phyloP scores from a whole-genome alignment of 345 rosid species.

The Clarkia xantiana region DNA sequence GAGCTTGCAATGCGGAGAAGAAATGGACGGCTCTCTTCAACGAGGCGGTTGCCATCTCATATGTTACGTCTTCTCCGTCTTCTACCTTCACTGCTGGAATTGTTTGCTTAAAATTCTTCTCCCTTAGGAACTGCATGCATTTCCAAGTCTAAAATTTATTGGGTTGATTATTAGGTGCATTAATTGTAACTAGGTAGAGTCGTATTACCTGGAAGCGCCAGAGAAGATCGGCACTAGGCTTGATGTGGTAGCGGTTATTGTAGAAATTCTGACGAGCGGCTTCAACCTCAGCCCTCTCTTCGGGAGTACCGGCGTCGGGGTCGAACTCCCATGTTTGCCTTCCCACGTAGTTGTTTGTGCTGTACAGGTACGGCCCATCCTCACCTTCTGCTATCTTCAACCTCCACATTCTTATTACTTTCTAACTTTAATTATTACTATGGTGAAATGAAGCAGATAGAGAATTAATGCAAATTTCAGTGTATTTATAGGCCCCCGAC shows the following conservation, averaged over 20 bases:
- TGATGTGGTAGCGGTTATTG: constrained; percentile 11
- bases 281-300: constrained; percentile 10
- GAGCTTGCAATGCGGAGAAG: constrained; percentile 27
- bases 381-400: constrained; percentile 15
- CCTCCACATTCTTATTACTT: constrained; percentile 25
- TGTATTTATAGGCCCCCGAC: no score
- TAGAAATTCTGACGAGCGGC: constrained; percentile 16
- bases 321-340: constrained; percentile 20
- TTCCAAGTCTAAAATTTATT: no score
- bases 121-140: constrained; percentile 16
- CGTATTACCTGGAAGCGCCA: constrained; percentile 18
- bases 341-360: constrained; percentile 15
- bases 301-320: constrained; percentile 11
- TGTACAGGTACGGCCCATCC: constrained; percentile 11
- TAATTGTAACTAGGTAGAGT: no score
- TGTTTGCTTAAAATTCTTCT: constrained; percentile 18
- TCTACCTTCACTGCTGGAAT: constrained; percentile 16
- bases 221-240: constrained; percentile 15
- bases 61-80: constrained; percentile 18
- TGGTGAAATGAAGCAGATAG: no score
- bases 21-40: constrained; percentile 18
- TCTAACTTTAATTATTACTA: no score
- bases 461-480: no score
- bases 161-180: no score
- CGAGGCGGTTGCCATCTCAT: constrained; percentile 12